Percentiles rank a stretch among this genome's conserved stretches.
These are phyloP conservation scores for Gossypioides kirkii DNA, from an alignment of 345 rosid species.

Conservation along the genomic window DNA sequence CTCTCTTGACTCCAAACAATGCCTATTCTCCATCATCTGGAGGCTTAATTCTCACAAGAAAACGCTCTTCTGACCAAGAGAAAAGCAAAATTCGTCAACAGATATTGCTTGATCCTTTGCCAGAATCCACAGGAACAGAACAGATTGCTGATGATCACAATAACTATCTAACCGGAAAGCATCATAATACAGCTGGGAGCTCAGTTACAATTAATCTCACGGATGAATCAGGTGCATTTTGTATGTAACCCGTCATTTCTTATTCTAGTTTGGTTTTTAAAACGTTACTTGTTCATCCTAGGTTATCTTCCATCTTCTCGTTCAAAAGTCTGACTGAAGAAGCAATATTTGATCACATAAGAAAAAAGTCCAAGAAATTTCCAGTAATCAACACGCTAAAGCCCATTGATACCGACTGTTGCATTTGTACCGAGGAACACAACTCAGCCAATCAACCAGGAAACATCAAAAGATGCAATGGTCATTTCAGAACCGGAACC, in stretches of 20 bases:
- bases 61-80: slow-evolving; percentile 28
- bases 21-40: slow-evolving; percentile 32
- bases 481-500: slow-evolving; percentile 24
- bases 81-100: slow-evolving; percentile 25
- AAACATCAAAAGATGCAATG: slow-evolving; percentile 6
- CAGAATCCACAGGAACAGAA: slow-evolving; percentile 23
- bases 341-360: slow-evolving; percentile 57
- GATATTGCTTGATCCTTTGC: slow-evolving; percentile 18
- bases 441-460: slow-evolving; percentile 17
- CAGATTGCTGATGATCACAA: slow-evolving; percentile 13
- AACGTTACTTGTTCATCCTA: slow-evolving; percentile 12
- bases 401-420: slow-evolving; percentile 14
- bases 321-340: slow-evolving; percentile 36
- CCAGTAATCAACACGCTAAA: slow-evolving; percentile 35
- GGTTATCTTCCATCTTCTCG: slow-evolving; percentile 25
- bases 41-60: slow-evolving; percentile 43
- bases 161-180: slow-evolving; percentile 13
- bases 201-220: slow-evolving; percentile 18
- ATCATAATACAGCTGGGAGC: slow-evolving; percentile 10
- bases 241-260: neutral
- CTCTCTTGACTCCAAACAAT: slow-evolving; percentile 33
- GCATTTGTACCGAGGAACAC: slow-evolving; percentile 6
- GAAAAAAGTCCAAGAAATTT: slow-evolving; percentile 60
- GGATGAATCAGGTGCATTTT: slow-evolving; percentile 35
- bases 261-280: slow-evolving; percentile 1